Base-by-base conservation (phyloP, 495 filamentous ascomycete genomes). In the Penicillium paradoxum region DNA sequence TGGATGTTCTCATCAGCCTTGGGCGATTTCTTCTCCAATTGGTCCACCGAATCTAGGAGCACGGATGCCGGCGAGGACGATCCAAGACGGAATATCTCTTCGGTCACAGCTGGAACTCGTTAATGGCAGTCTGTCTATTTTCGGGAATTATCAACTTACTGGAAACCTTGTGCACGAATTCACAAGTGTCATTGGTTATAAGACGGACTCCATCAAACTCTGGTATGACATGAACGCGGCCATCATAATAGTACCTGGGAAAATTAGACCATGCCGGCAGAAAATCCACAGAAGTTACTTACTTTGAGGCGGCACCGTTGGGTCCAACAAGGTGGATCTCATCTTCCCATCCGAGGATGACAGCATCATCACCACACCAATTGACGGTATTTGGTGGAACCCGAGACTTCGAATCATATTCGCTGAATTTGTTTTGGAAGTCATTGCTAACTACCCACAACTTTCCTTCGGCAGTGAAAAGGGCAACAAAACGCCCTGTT, bases 1-100 rank as follows among this genome's bases (percentile, higher is more conserved):
- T 96, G 91, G 41, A 98, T 96, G 60, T 96, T 90, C 58, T 97
- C 93, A 62, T 98, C 95, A 6, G 93, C 95, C 68, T 96, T 98
- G 4, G 93, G 91, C 1, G 92, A 97, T 60, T 92, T 87, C 60
- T 89, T 88, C 55, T 97, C 92, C 11, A 97, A 74, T 57, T 96
- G 88, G 46, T 92, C 87, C 5, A 93, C 84, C 1, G 93, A 95
- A 72, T 98, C 93, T 1, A 98, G 77, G 2, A 98, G 76, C 9
- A 97, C 87, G 2, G 95, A 91, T 15, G 93, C 88, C 9, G 95
- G 84, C 1, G 88, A 89, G 19, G 86, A 86, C 25, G 91, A 92
- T 0, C 91, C 92, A 40, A 92, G 79, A 25, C 85, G 80, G 64
- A 97, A 97, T 13, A 96, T 89, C 42, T 92, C 86, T 53, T 95